Percentiles rank a stretch among this genome's conserved stretches.
Conservation (phyloP, 768 basidiomycete species). For the Termitomyces sp. region DNA sequence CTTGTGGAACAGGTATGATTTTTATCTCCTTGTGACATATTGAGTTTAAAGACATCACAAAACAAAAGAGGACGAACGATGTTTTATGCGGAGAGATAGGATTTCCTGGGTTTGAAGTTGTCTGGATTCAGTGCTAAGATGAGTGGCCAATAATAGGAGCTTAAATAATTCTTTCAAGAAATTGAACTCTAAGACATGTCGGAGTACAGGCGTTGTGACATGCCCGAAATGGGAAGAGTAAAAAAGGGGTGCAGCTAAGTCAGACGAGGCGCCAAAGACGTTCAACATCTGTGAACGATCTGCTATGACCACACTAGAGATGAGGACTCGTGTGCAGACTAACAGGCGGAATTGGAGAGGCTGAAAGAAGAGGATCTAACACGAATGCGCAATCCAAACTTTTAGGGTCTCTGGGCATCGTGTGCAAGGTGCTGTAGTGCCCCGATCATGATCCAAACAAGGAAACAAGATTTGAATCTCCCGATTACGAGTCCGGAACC, state of each 20-base stretch:
- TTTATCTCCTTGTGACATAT: conserved; percentile 4
- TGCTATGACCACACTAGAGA: neutral
- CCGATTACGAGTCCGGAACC: conserved; percentile 29
- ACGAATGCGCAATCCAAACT: neutral
- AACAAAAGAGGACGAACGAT: neutral
- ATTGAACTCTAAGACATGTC: conserved; percentile 13
- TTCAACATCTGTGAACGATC: neutral
- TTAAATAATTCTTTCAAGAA: neutral
- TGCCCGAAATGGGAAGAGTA: conserved; percentile 2
- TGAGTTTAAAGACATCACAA: neutral
- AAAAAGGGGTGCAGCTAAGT: conserved; percentile 4
- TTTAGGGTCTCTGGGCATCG: conserved; percentile 5
- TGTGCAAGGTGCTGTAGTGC: conserved; percentile 5
- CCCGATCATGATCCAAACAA: conserved; percentile 17
- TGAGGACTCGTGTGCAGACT: neutral
- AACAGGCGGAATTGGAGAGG: conserved; percentile 4
- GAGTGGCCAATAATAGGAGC: conserved; percentile 12
- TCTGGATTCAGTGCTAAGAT: neutral
- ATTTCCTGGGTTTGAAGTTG: neutral
- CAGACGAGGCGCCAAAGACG: neutral
- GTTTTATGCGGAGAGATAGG: neutral
- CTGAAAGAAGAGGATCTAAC: conserved; percentile 2
- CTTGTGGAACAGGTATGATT: conserved; percentile 4
- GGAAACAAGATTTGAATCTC: conserved; percentile 25
- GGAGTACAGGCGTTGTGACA: conserved; percentile 3